Evolutionary conservation across 352 stramenopile species (phyloP).

Genomic region (Pythium sp.): DNA sequence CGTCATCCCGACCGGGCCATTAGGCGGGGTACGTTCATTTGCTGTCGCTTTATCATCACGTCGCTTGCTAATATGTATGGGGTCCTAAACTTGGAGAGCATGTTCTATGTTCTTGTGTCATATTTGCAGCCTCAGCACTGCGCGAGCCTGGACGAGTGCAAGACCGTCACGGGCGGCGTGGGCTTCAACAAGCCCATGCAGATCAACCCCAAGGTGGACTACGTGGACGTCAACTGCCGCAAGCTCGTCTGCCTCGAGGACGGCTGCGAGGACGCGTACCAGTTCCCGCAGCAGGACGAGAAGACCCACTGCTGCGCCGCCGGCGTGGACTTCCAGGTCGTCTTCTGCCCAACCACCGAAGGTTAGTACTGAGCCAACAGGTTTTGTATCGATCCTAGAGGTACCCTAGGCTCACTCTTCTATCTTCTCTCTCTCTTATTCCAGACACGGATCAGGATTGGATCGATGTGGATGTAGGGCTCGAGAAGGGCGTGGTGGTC

Average conservation of each 20-base stretch:
- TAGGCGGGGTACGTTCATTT: conserved; percentile 26
- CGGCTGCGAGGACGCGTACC: conserved; percentile 61
- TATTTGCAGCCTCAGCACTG: conserved; percentile 40
- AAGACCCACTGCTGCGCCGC: conserved; percentile 54
- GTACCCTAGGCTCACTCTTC: neutral
- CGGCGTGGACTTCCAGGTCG: conserved; percentile 34
- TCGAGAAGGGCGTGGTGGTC: conserved; percentile 13
- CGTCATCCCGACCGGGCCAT: conserved; percentile 34
- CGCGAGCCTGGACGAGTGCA: conserved; percentile 48
- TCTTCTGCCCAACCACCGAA: conserved; percentile 38
- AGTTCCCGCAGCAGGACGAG: conserved; percentile 48
- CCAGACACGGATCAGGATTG: conserved; percentile 10
- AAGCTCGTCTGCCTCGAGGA: conserved; percentile 50
- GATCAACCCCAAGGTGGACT: conserved; percentile 30
- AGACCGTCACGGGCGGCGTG: conserved; percentile 40
- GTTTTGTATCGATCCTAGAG: neutral
- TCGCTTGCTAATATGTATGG: neutral
- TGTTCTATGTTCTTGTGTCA: neutral
- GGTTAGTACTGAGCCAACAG: neutral
- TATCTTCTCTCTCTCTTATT: neutral
- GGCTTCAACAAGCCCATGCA: conserved; percentile 71
- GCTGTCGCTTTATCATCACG: neutral
- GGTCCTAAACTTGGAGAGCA: neutral
- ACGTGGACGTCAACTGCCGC: conserved; percentile 23
- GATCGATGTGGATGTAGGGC: conserved; percentile 2